Evolutionary conservation across 2,329 filamentous ascomycete species (phyloP), one percentile per base, ranked within the genome.

Genomic region (Fusarium marasasianum): DNA sequence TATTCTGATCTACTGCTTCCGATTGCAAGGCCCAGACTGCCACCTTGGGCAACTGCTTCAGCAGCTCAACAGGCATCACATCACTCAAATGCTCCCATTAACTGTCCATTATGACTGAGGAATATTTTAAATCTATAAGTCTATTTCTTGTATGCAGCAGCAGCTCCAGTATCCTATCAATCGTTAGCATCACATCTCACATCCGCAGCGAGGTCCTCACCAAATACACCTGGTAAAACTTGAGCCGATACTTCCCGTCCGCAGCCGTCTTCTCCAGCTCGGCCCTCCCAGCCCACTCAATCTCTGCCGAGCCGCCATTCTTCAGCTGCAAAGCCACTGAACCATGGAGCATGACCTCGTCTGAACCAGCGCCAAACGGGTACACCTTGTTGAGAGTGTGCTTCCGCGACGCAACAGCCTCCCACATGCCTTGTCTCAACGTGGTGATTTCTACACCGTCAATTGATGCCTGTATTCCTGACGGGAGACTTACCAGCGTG

Each of bases 101-200:
- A 18, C 4, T 37, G 14, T 2, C 29, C 5, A 22, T 33, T 0
- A 20, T 15, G 0, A 8, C 12, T 15, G 10, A 15, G 7, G 6
- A 35, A 35, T 35, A 8, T 8, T 0, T 35, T 35, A 15, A 0
- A 35, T 50, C 7, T 44, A 15, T 92, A 0, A 89, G 1, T 8
- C 18, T 45, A 72, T 24, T 74, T 73, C 40, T 74, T 74, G 6
- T 73, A 73, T 13, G 71, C 71, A 0, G 71, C 71, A 0, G 71
- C 66, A 17, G 71, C 71, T 24, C 71, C 71, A 38, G 71, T 73
- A 15, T 73, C 71, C 70, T 72, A 15, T 43, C 11, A 17, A 3
- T 5, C 4, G 4, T 72, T 37, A 72, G 58, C n/a, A 57, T 14
- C 7, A 4, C 2, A 1, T 11, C 8, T 8, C 29, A 31, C 11